phyloP scores from a whole-genome alignment of 257 asterid genomes.

The Handroanthus guayacan region DNA sequence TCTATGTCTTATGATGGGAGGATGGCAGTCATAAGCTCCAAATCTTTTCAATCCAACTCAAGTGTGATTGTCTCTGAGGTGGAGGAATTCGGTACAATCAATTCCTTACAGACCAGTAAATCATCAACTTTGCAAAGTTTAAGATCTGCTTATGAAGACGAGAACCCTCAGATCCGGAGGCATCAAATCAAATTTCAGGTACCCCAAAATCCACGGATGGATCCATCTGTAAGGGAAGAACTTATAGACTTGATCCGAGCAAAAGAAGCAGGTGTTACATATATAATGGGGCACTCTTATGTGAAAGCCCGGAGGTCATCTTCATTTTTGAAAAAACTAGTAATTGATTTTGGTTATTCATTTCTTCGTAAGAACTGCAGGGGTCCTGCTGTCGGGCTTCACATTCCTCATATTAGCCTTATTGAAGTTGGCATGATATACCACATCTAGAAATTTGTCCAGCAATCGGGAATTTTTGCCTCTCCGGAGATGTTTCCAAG shows the following conservation, averaged over 20 bases:
- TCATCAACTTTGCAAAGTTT: conserved; percentile 73
- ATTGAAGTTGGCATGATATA: conserved; percentile 97
- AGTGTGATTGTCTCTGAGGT: conserved; percentile 54
- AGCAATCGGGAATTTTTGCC: no score
- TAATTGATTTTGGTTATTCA: conserved; percentile 61
- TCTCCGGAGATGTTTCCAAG: no score
- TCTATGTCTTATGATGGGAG: conserved; percentile 79
- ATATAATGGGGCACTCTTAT: conserved; percentile 89
- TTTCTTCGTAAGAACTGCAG: conserved; percentile 75
- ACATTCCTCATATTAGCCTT: conserved; percentile 93
- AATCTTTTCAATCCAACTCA: conserved; percentile 47
- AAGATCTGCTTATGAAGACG: conserved; percentile 75
- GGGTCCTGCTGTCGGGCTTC: conserved; percentile 73
- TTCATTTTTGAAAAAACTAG: conserved; percentile 54
- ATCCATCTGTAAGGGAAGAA: conserved; percentile 75
- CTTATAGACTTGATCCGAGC: conserved; percentile 80
- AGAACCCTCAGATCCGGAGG: conserved; percentile 76
- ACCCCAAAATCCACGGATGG: conserved; percentile 67
- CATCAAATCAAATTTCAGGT: conserved; percentile 72
- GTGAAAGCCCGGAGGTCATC: conserved; percentile 66
- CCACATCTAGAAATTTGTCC: conserved; percentile 49
- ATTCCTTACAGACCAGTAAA: conserved; percentile 68
- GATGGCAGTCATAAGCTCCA: conserved; percentile 92
- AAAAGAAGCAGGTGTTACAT: conserved; percentile 91
- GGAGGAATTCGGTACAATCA: conserved; percentile 43